phyloP scores from a whole-genome alignment of 345 rosid species.

The Salix koriyanagi region DNA sequence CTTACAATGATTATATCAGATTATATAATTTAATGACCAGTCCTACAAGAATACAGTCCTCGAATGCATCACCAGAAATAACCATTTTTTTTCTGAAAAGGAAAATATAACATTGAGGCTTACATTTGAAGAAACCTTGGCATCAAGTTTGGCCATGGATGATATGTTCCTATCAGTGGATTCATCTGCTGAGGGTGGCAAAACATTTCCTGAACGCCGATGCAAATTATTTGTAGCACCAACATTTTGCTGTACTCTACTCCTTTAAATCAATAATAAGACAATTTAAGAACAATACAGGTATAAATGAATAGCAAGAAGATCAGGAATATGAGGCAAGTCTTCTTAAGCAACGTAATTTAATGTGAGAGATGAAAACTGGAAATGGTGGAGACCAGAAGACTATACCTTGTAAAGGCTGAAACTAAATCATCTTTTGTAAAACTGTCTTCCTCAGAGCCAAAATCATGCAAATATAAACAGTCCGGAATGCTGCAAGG shows the following conservation, averaged over 20 bases:
- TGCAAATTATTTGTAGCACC: slow-evolving; percentile 23
- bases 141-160: slow-evolving; percentile 8
- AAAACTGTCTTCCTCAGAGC: slow-evolving; percentile 27
- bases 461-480: slow-evolving; percentile 30
- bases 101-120: not conserved
- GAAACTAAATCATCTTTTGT: slow-evolving; percentile 31
- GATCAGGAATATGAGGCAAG: not conserved
- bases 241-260: slow-evolving; percentile 24
- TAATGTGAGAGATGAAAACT: not conserved
- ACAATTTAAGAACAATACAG: not conserved
- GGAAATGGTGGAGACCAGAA: not conserved
- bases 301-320: not conserved
- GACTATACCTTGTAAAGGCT: slow-evolving; percentile 24
- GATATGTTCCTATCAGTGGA: slow-evolving; percentile 8
- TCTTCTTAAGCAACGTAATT: not conserved
- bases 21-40: not conserved
- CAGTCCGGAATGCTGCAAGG: slow-evolving; percentile 32
- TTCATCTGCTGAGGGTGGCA: slow-evolving; percentile 24
- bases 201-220: slow-evolving; percentile 24
- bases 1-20: not conserved
- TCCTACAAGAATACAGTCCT: not conserved
- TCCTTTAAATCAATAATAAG: slow-evolving; percentile 19
- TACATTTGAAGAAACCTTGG: slow-evolving; percentile 13
- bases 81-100: not conserved
- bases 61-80: not conserved